A percentile compares a stretch with the other conserved stretches of the same genome.
phyloP scores from a whole-genome alignment of 2,329 filamentous ascomycete genomes.

The Dryadomyces quercivorus region DNA sequence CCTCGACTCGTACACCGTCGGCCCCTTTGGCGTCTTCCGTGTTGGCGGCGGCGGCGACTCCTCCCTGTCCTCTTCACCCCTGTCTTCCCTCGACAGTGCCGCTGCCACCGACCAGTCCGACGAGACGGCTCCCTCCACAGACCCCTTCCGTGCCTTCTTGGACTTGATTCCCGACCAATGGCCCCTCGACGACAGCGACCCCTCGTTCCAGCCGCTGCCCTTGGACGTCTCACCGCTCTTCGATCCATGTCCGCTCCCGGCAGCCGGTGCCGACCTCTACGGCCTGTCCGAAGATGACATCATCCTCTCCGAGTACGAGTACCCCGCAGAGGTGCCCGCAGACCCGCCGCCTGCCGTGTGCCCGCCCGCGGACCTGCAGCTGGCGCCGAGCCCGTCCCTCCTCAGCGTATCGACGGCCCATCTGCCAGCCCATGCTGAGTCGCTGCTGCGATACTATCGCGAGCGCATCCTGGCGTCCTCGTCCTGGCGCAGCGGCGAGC shows the following conservation, averaged over 20 bases:
- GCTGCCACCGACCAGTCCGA: neutral
- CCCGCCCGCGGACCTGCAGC: neutral
- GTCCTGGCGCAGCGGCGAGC: neutral
- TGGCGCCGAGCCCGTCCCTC: neutral
- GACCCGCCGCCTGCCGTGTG: too few relatives aligned
- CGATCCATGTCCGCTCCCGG: neutral
- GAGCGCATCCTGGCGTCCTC: neutral
- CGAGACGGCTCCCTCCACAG: neutral
- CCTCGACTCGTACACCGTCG: neutral
- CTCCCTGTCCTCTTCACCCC: too few relatives aligned
- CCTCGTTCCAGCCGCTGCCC: neutral
- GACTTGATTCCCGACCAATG: neutral
- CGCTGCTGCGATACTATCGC: neutral
- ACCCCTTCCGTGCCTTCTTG: neutral
- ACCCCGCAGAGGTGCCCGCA: too few relatives aligned
- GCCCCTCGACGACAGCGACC: neutral
- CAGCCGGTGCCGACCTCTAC: neutral
- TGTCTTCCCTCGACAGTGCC: neutral
- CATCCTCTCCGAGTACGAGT: neutral
- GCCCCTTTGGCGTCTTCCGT: neutral
- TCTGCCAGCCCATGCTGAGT: neutral
- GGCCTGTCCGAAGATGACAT: neutral
- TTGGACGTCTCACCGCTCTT: neutral
- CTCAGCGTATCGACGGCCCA: neutral
- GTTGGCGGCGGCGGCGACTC: neutral